Conservation (phyloP, 257 asterid genomes). For the Solanum phureja region DNA sequence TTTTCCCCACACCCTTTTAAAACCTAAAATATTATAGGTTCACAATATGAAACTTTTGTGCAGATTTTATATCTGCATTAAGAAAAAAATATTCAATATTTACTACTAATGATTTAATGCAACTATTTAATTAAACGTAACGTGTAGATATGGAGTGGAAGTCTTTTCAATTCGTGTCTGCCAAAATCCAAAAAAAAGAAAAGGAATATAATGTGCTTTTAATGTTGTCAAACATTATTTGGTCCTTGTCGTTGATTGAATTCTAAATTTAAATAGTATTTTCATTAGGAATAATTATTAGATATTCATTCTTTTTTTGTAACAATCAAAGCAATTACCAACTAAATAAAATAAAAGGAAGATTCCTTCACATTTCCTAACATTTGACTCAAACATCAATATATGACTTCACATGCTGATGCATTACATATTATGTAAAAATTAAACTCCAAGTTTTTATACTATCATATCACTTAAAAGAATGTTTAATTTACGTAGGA, state of each 20-base stretch:
- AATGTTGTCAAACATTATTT: background rate
- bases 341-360: background rate
- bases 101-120: background rate
- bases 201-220: background rate
- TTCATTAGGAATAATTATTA: background rate
- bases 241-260: background rate
- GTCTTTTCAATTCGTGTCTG: background rate
- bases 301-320: background rate
- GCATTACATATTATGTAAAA: background rate
- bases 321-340: background rate
- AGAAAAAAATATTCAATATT: background rate
- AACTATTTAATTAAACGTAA: background rate
- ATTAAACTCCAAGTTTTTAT: background rate
- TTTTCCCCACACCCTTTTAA: too few species aligned
- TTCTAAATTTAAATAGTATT: background rate
- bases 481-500: too few species aligned
- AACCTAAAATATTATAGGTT: background rate
- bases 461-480: too few species aligned
- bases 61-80: background rate
- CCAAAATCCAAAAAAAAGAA: background rate
- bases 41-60: background rate
- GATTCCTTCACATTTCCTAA: background rate
- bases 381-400: background rate
- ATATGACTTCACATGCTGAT: background rate
- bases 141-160: background rate